A percentile compares a stretch with the other conserved stretches of the same genome.
Conservation (phyloP, 345 rosid species). For the Dimocarpus longan region DNA sequence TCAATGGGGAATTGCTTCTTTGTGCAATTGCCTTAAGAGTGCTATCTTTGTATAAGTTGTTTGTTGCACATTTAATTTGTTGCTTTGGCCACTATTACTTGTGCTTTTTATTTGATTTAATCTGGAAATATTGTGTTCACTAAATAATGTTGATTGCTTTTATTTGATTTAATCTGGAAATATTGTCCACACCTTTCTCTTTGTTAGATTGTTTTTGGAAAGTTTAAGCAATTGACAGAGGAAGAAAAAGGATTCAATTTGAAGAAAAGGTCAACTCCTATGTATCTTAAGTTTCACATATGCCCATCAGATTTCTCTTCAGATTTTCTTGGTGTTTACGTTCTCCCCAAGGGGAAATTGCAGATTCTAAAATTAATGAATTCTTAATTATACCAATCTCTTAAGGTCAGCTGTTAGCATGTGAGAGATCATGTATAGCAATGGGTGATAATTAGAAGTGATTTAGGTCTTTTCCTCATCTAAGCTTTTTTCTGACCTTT, state of each 20-base stretch:
- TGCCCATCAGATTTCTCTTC: not conserved
- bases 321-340: not conserved
- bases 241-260: not conserved
- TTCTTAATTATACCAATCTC: not conserved
- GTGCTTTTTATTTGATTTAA: not conserved
- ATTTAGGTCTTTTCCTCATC: too few relatives aligned
- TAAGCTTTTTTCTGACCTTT: too few relatives aligned
- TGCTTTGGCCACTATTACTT: not conserved
- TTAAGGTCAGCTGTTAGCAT: not conserved
- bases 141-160: not conserved
- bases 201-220: too few relatives aligned
- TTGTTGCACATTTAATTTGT: not conserved
- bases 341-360: not conserved
- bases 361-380: not conserved
- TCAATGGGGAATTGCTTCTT: not conserved
- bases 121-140: not conserved
- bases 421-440: not conserved
- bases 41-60: not conserved
- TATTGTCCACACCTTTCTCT: too few relatives aligned
- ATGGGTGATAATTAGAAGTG: not conserved
- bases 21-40: not conserved
- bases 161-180: not conserved
- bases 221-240: not conserved
- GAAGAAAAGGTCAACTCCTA: not conserved
- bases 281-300: not conserved